Evolutionary conservation across 2,329 filamentous ascomycete species (phyloP).

Genomic region (Hymenoscyphus fraxineus): DNA sequence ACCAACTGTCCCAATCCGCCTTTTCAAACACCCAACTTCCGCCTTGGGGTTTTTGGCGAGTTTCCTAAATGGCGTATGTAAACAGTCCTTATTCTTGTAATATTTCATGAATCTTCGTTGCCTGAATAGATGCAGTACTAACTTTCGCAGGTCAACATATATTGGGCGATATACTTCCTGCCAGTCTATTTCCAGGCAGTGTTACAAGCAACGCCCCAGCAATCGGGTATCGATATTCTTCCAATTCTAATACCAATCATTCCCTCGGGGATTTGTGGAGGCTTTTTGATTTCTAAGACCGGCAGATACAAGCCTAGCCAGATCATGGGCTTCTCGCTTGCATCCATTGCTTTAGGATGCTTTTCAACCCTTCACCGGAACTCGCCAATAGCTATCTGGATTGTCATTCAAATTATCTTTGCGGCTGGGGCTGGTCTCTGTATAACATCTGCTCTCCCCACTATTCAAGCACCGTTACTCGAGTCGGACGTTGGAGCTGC

Average conservation of each 20-base stretch:
- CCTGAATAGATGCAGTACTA: not conserved
- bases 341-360: conserved; percentile 33
- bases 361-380: conserved; percentile 33
- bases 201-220: not conserved
- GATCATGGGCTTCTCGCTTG: conserved; percentile 34
- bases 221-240: conserved; percentile 20
- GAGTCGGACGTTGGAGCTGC: conserved; percentile 10
- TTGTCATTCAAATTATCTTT: conserved; percentile 41
- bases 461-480: conserved; percentile 12
- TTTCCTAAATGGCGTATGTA: conserved; percentile 8
- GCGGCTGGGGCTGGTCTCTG: conserved; percentile 24
- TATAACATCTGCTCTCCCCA: conserved; percentile 9
- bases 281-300: conserved; percentile 34
- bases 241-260: conserved; percentile 40
- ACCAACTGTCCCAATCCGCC: conserved; percentile 8
- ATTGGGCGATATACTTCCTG: conserved; percentile 13
- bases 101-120: not conserved
- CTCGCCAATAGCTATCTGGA: conserved; percentile 36
- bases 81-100: not conserved
- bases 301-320: conserved; percentile 42
- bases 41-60: conserved; percentile 4
- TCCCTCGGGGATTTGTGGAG: conserved; percentile 37
- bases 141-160: conserved; percentile 10
- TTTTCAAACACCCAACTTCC: conserved; percentile 11
- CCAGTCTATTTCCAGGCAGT: conserved; percentile 17